Conservation (phyloP, 805 yeast genomes). For the Pichia cephalocereana region DNA sequence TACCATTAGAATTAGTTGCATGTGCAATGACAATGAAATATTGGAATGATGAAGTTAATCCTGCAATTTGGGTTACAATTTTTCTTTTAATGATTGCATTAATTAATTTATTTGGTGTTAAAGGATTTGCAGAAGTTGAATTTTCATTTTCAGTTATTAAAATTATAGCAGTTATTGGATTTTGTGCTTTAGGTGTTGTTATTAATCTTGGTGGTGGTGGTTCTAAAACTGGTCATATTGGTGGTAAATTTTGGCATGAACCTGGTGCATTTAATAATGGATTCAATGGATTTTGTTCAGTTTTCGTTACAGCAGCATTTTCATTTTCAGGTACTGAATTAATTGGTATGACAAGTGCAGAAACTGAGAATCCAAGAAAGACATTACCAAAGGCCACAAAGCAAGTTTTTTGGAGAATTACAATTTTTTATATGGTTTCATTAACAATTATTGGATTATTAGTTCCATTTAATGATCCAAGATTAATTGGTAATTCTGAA, state of each 20-base stretch:
- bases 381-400: slow-evolving; percentile 52
- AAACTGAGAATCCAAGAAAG: slow-evolving; percentile 45
- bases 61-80: slow-evolving; percentile 45
- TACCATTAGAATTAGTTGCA: slow-evolving; percentile 44
- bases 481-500: slow-evolving; percentile 37
- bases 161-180: slow-evolving; percentile 45
- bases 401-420: slow-evolving; percentile 51
- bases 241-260: slow-evolving; percentile 46
- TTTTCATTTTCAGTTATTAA: slow-evolving; percentile 43
- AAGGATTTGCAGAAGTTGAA: slow-evolving; percentile 59
- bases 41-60: slow-evolving; percentile 35
- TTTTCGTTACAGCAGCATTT: slow-evolving; percentile 48
- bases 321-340: slow-evolving; percentile 58
- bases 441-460: slow-evolving; percentile 43
- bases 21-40: slow-evolving; percentile 38
- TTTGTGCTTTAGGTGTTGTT: slow-evolving; percentile 42
- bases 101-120: slow-evolving; percentile 48
- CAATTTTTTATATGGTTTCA: slow-evolving; percentile 43
- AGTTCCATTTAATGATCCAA: slow-evolving; percentile 45
- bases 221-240: slow-evolving; percentile 43
- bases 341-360: slow-evolving; percentile 53
- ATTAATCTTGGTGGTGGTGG: slow-evolving; percentile 53
- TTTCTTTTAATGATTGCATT: slow-evolving; percentile 37
- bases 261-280: slow-evolving; percentile 45
- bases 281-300: slow-evolving; percentile 52